Base-by-base conservation (phyloP, 2,329 filamentous ascomycete species). In the Aspergillus transmontanensis region DNA sequence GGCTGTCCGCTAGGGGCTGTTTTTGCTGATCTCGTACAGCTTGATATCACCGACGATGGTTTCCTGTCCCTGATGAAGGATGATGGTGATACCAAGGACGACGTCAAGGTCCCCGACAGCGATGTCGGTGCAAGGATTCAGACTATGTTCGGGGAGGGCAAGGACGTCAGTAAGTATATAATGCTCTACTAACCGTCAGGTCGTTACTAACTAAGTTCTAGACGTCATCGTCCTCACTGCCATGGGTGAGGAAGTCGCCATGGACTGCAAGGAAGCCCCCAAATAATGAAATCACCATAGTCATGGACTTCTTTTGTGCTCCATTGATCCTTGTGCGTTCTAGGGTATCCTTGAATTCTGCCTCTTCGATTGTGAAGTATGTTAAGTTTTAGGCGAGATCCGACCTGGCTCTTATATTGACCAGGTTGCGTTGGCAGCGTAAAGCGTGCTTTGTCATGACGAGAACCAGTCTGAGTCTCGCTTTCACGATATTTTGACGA, bases 21-120 rank as follows among this genome's bases (percentile, higher is more conserved):
- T n/a, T 58, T 65, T 54, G 66, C 51, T 43, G 57, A 45, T 2
- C 11, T 4, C 7, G 12, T 32, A n/a, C 73, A 97, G 93, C 87
- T 97, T 76, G 91, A 97, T 80, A 90, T 97, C 81, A 90, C 90
- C 72, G 95, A 98, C 76, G 95, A 98, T 78, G 93, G 87, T 70
- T 98, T 91, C 89, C 90, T 99, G 73, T 94, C 91, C 79, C 91
- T 99, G 78, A 96, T 98, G 90, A 87, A 86, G 79, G 90, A 94
- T 69, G 87, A 90, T 73, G 94, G 94, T 78, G 85, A 87, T 80
- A 90, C 89, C 84, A 97, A 97, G 88, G 92, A 97, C 76, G 94
- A 99, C 80, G 93, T 98, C 81, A 93, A 92, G 85, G 78, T 96
- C 72, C 95, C 95, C 74, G 94, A 97, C 1, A 90, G 90, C 75